A percentile compares a stretch with the other conserved stretches of the same genome.
Conservation (phyloP, 345 rosid species). For the Erucastrum elatum region DNA sequence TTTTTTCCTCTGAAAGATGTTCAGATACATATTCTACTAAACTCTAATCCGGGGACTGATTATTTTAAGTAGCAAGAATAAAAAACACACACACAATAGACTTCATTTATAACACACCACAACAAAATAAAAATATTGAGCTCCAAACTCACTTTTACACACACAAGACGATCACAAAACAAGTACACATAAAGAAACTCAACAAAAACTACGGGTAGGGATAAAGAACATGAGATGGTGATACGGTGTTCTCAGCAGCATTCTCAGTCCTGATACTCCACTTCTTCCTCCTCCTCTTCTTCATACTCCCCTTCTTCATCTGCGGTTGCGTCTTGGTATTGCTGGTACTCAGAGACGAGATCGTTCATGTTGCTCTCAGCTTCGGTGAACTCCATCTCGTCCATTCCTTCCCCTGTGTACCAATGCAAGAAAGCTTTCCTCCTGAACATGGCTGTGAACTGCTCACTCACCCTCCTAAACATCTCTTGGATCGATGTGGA, state of each 20-base stretch:
- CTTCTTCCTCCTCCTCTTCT: slow-evolving; percentile 54
- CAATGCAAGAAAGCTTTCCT: slow-evolving; percentile 90
- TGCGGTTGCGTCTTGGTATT: slow-evolving; percentile 81
- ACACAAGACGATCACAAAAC: background rate
- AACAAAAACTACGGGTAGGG: background rate
- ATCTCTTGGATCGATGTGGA: slow-evolving; percentile 83
- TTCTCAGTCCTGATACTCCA: slow-evolving; percentile 42
- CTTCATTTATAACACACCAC: background rate
- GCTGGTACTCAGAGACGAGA: slow-evolving; percentile 78
- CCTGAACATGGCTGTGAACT: slow-evolving; percentile 87
- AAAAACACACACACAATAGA: background rate
- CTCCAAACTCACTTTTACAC: background rate
- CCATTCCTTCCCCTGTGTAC: slow-evolving; percentile 88
- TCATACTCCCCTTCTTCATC: slow-evolving; percentile 74
- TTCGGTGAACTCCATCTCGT: slow-evolving; percentile 84
- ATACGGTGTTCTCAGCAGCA: background rate
- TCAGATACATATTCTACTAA: background rate
- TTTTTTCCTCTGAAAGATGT: background rate
- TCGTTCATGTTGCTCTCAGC: slow-evolving; percentile 86
- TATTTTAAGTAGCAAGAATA: background rate
- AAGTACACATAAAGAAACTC: background rate
- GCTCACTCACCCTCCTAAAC: slow-evolving; percentile 83
- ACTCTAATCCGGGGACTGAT: background rate
- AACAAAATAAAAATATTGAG: background rate
- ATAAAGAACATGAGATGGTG: background rate